These are phyloP conservation scores for Cyberlindnera saturnus DNA, from an alignment of 805 yeast genomes.

Conservation along the genomic window DNA sequence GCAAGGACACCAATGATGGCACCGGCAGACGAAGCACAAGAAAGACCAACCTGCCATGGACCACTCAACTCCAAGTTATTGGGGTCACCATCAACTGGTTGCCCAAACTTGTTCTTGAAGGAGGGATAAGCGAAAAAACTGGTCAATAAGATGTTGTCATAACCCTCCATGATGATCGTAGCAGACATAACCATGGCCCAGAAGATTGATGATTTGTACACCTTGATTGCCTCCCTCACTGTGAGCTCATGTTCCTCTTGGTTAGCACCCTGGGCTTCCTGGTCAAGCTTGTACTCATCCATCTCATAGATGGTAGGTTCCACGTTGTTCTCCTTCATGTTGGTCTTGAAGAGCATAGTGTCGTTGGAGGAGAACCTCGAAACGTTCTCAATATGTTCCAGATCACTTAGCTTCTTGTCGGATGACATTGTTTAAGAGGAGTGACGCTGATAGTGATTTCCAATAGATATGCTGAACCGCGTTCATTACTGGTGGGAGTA, in stretches of 20 bases:
- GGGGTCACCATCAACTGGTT: constrained; percentile 20
- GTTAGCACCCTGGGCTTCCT: constrained; percentile 14
- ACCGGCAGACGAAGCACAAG: constrained; percentile 27
- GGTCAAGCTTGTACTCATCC: constrained; percentile 8
- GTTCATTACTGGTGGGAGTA: too few species aligned
- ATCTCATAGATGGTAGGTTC: constrained; percentile 8
- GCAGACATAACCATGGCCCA: constrained; percentile 17
- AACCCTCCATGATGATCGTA: constrained; percentile 22
- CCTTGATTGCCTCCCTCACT: constrained; percentile 13
- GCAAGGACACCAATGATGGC: constrained; percentile 27
- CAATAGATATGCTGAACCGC: too few species aligned
- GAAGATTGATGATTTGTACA: constrained; percentile 13
- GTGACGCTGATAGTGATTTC: too few species aligned
- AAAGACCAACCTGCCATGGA: constrained; percentile 39
- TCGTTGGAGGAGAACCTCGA: constrained; percentile 7
- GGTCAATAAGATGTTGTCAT: constrained; percentile 16
- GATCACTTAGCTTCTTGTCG: constrained; percentile 9
- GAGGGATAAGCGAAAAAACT: constrained; percentile 21
- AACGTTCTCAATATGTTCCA: constrained; percentile 13
- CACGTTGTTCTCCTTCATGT: background rate
- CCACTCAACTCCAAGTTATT: constrained; percentile 31
- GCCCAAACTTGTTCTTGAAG: constrained; percentile 16
- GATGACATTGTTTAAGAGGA: background rate
- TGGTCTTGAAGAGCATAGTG: background rate
- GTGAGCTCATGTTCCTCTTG: constrained; percentile 14